Percentiles rank a stretch among this genome's conserved stretches.
These are phyloP conservation scores for Beauveria sp. DNA, from an alignment of 2,329 filamentous ascomycete genomes.

Conservation along the genomic window DNA sequence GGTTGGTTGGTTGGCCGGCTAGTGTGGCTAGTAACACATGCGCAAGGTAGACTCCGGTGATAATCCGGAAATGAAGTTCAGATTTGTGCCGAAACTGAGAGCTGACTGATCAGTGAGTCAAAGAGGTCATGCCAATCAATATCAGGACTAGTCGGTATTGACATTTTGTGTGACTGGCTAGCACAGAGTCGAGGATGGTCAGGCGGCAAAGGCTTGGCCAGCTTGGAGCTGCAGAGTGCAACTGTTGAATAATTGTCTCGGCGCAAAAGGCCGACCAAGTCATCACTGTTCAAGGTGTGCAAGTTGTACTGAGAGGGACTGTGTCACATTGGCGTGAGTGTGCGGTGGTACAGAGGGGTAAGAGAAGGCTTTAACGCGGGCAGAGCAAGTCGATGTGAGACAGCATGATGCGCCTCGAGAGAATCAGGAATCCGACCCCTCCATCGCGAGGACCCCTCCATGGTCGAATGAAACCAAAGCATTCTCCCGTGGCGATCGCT, in stretches of 20 bases:
- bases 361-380: neutral
- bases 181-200: too few relatives aligned
- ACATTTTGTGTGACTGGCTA: neutral
- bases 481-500: neutral
- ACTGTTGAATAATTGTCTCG: neutral
- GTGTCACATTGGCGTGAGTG: too few relatives aligned
- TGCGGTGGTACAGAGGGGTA: too few relatives aligned
- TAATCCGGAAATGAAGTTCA: neutral
- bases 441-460: neutral
- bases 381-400: neutral
- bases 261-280: neutral
- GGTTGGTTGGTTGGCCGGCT: neutral
- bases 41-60: neutral
- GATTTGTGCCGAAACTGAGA: too few relatives aligned
- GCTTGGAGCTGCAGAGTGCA: neutral
- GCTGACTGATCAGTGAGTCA: too few relatives aligned
- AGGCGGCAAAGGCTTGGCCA: neutral
- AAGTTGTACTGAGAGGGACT: neutral
- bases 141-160: neutral
- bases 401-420: neutral
- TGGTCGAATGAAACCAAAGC: neutral
- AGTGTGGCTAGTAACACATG: too few relatives aligned
- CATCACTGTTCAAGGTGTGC: neutral
- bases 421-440: neutral
- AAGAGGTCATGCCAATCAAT: too few relatives aligned